A percentile compares a stretch with the other conserved stretches of the same genome.
Evolutionary conservation across 2,329 filamentous ascomycete genomes (phyloP).

Genomic region (Akanthomyces dipterigenus): DNA sequence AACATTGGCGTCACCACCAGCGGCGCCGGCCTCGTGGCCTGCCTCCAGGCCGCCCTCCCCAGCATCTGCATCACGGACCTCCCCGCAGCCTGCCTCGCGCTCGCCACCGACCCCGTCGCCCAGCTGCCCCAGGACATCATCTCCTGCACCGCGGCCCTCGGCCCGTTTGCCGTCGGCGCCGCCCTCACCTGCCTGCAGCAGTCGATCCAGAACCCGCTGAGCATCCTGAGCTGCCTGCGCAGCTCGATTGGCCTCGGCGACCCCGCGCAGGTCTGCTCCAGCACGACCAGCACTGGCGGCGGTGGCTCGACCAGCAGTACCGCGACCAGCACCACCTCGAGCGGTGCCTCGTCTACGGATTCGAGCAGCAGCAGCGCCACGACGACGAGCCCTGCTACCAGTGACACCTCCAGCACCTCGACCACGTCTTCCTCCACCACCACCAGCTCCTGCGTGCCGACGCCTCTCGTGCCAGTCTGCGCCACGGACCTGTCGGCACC

Average conservation of each 20-base stretch:
- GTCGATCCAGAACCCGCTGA: not conserved
- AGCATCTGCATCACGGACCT: constrained; percentile 12
- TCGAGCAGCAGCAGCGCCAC: not conserved
- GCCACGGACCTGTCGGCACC: not conserved
- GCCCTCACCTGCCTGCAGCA: constrained; percentile 9
- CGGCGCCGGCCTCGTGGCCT: constrained; percentile 3
- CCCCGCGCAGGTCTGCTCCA: not conserved
- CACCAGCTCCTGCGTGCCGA: not conserved
- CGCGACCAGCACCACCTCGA: not conserved
- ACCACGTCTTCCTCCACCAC: not conserved
- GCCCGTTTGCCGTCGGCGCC: constrained; percentile 8
- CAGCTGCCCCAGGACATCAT: not conserved
- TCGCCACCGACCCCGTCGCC: not conserved
- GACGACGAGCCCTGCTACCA: not conserved
- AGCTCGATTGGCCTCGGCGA: not conserved
- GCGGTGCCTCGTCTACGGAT: not conserved
- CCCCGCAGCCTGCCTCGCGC: constrained; percentile 9
- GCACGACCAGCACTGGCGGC: too few species aligned
- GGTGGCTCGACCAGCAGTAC: not conserved
- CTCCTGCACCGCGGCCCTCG: constrained; percentile 11
- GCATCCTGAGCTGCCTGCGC: not conserved
- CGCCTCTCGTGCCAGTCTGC: not conserved
- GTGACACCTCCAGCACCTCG: not conserved
- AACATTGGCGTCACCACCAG: constrained; percentile 4
- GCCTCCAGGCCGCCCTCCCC: constrained; percentile 8